Conservation (phyloP, 2,329 filamentous ascomycete species). For the Penicillium glabrum region DNA sequence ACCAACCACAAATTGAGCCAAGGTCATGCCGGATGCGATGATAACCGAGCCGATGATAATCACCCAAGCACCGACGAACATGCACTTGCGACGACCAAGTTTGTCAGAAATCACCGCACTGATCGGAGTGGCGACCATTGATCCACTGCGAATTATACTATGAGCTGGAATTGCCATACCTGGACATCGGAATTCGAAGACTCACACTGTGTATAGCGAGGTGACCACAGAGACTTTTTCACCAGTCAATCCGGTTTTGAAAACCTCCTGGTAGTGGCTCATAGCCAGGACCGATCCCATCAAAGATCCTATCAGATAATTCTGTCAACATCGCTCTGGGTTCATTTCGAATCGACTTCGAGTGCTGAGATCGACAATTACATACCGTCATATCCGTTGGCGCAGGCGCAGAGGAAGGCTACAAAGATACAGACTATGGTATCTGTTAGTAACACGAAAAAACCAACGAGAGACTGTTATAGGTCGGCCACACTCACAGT, state of each 20-base stretch:
- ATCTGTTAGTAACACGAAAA: background rate
- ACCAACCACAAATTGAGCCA: slow-evolving; percentile 47
- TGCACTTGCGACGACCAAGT: slow-evolving; percentile 46
- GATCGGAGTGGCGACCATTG: slow-evolving; percentile 35
- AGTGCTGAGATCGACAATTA: background rate
- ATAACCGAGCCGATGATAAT: slow-evolving; percentile 50
- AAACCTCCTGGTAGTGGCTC: slow-evolving; percentile 38
- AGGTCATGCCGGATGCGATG: slow-evolving; percentile 37
- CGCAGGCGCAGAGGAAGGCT: slow-evolving; percentile 35
- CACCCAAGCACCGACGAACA: slow-evolving; percentile 47
- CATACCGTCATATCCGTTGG: slow-evolving; percentile 33
- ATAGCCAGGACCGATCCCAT: slow-evolving; percentile 33
- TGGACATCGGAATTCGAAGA: background rate
- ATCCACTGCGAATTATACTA: slow-evolving; percentile 37
- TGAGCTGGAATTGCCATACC: background rate
- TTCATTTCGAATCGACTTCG: background rate
- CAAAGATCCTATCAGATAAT: slow-evolving; percentile 23
- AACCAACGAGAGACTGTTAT: background rate
- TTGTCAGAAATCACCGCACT: slow-evolving; percentile 49
- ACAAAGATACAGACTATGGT: slow-evolving; percentile 45
- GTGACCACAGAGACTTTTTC: slow-evolving; percentile 41
- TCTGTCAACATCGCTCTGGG: background rate
- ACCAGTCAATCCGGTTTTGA: slow-evolving; percentile 41
- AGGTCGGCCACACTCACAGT: slow-evolving; percentile 23
- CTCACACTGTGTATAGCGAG: slow-evolving; percentile 53